Base-by-base conservation (phyloP, 176 grass and related monocot species). In the Triticum turgidum region DNA sequence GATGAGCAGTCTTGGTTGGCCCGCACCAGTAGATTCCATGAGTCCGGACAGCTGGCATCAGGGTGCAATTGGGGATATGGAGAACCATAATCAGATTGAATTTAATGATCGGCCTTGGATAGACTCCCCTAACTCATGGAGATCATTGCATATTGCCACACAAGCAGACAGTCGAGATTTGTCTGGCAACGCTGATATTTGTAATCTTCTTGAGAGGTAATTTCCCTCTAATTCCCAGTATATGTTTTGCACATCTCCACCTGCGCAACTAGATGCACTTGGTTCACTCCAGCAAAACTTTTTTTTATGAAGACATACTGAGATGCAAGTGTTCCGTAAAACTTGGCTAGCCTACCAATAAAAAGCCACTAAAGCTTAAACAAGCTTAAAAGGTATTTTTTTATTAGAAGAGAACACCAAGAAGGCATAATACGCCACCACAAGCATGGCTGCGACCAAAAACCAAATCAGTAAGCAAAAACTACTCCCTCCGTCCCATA, bases 131-230 rank as follows among this genome's bases (percentile, higher is more conserved):
- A 94, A 94, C 68, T 98, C 97, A 14, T 94, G 97, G 90, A 90
- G 92, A 79, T 93, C 81, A 73, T 86, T 92, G 82, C 69, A 33
- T 68, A 62, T 82, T 64, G 76, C 81, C 51, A 84, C 78, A 66
- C 93, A 83, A 83, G 80, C 78, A 61, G 73, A 85, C 54, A 88
- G 54, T 58, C 71, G 80, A 66, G 74, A 87, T 85, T 86, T 94
- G 74, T 91, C 92, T 6, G 61, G 83, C 63, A 98, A 96, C 86
- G 65, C 86, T 59, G 97, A 98, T 17, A 96, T 98, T 56, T 91
- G 88, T 81, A 89, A 91, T 65, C 97, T 98, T 88, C 88, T 96
- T 6, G 94, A 94, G 61, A 96, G 97, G 97, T 98, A 87, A 83
- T 58, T 68, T 47, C 5, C 11, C 37, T 62, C 75, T 63, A 32